Base-by-base conservation (phyloP, 768 basidiomycete genomes). In the Lactarius hengduanensis region DNA sequence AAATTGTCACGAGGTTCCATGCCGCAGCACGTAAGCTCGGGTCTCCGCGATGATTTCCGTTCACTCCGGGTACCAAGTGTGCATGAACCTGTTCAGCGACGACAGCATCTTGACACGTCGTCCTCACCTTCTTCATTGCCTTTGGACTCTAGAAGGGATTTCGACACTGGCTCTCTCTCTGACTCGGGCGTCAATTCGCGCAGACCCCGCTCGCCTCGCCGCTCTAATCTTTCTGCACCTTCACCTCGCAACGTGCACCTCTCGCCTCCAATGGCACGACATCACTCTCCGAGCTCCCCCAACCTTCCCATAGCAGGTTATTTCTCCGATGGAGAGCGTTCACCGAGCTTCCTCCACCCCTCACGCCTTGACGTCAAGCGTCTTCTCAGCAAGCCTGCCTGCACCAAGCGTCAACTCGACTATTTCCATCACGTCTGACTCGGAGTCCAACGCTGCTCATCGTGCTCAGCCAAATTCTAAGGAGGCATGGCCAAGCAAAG, bases 311-410 rank as follows among this genome's bases (percentile, higher is more conserved):
- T 50, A 8, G 32, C 61, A 18, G 70, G 65, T n/a, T 66, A 59
- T 59, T 32, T 62, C 30, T 71, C 70, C 26, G 70, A 71, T 18
- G 63, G 68, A 8, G 63, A 71, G 4, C 60, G 62, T 20, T 63
- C 68, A 8, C n/a, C 70, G 18, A 69, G 41, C 50, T 36, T 65
- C 11, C 64, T 69, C 3, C 65, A 63, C 15, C 59, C 70, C 7
- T 61, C 64, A 36, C 64, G 62, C 32, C 68, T 70, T 6, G 68
- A 71, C 15, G 57, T 71, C 59, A 71, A 71, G 53, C 68, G 70
- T 54, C 60, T 71, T 4, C 70, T 71, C 28, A 69, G 68, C 62
- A 71, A 71, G 50, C 70, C 70, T 3, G 70, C 70, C 1, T n/a
- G 68, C 65, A 26, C 65, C 68, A 10, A 63, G 69, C 34, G 59